A percentile compares a stretch with the other conserved stretches of the same genome.
phyloP scores from a whole-genome alignment of 371 early-diverging fungal species.

The Rhizomucor miehei region DNA sequence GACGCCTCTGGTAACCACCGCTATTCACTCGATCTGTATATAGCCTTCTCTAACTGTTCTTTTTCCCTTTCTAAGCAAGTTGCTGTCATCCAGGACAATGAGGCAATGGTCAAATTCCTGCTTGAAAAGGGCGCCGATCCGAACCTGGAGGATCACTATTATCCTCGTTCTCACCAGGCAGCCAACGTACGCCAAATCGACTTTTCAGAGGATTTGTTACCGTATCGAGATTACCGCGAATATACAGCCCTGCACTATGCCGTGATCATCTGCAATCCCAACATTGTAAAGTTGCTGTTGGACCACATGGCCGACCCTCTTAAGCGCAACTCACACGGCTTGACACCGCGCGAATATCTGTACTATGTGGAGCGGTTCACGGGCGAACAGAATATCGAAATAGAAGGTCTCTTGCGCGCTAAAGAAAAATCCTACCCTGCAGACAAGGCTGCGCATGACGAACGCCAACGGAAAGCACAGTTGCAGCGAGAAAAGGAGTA shows the following conservation, averaged over 20 bases:
- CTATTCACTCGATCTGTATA: neutral
- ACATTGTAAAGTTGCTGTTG: slow-evolving; percentile 55
- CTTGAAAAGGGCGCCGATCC: slow-evolving; percentile 51
- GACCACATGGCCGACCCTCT: slow-evolving; percentile 61
- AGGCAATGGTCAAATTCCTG: slow-evolving; percentile 37
- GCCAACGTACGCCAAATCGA: slow-evolving; percentile 41
- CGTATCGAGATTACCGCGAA: slow-evolving; percentile 48
- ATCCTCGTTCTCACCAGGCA: slow-evolving; percentile 46
- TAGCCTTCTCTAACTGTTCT: no score
- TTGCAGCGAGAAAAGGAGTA: slow-evolving; percentile 49
- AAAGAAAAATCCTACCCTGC: slow-evolving; percentile 35
- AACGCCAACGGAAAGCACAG: slow-evolving; percentile 33
- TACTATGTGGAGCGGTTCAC: slow-evolving; percentile 50
- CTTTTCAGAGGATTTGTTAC: slow-evolving; percentile 43
- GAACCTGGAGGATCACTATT: slow-evolving; percentile 44
- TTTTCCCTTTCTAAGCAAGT: slow-evolving; percentile 29
- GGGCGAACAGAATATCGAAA: slow-evolving; percentile 41
- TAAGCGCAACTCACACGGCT: slow-evolving; percentile 37
- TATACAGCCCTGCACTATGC: slow-evolving; percentile 67
- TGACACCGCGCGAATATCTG: slow-evolving; percentile 46
- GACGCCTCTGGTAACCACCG: slow-evolving; percentile 43
- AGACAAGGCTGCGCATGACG: slow-evolving; percentile 45
- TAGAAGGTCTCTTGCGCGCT: slow-evolving; percentile 34
- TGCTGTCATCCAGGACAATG: slow-evolving; percentile 50
- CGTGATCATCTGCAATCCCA: slow-evolving; percentile 56